Evolutionary conservation across 345 rosid genomes (phyloP).

Genomic region (Lepidium aucheri): DNA sequence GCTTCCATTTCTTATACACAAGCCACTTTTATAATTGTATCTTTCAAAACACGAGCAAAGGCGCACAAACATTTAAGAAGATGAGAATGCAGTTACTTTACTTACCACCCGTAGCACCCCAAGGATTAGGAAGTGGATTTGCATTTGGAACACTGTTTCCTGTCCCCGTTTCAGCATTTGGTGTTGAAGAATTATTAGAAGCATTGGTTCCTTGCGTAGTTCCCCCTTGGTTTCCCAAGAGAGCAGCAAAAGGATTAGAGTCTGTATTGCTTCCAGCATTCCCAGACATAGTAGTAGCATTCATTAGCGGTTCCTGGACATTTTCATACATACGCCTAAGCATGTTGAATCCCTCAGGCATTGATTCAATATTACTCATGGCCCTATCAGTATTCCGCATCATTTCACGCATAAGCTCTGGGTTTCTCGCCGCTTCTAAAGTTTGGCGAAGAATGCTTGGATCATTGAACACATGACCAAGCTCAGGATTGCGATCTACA

Average conservation of each 20-base stretch:
- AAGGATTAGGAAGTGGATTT: constrained; percentile 86
- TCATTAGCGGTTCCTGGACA: constrained; percentile 79
- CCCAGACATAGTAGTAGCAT: constrained; percentile 70
- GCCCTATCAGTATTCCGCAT: constrained; percentile 83
- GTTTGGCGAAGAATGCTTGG: constrained; percentile 76
- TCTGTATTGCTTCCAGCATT: constrained; percentile 39
- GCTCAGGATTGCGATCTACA: constrained; percentile 88
- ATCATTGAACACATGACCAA: constrained; percentile 78
- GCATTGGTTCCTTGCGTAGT: constrained; percentile 35
- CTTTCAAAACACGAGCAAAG: not conserved
- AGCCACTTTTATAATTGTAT: not conserved
- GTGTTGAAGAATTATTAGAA: constrained; percentile 38
- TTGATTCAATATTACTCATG: constrained; percentile 84
- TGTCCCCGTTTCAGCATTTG: constrained; percentile 38
- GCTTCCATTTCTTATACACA: not conserved
- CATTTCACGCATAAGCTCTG: constrained; percentile 96
- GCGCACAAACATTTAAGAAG: not conserved
- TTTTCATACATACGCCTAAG: constrained; percentile 91
- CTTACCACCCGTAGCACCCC: constrained; percentile 49
- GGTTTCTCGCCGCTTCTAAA: constrained; percentile 79
- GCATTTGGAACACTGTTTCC: constrained; percentile 52
- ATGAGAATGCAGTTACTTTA: constrained; percentile 9
- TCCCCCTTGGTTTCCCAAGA: constrained; percentile 44
- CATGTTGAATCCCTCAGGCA: constrained; percentile 86
- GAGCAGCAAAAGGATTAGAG: constrained; percentile 60